Evolutionary conservation across 192 early-diverging fungal species (phyloP), one percentile per base, ranked within the genome.

Genomic region (Cladochytrium replicatum): DNA sequence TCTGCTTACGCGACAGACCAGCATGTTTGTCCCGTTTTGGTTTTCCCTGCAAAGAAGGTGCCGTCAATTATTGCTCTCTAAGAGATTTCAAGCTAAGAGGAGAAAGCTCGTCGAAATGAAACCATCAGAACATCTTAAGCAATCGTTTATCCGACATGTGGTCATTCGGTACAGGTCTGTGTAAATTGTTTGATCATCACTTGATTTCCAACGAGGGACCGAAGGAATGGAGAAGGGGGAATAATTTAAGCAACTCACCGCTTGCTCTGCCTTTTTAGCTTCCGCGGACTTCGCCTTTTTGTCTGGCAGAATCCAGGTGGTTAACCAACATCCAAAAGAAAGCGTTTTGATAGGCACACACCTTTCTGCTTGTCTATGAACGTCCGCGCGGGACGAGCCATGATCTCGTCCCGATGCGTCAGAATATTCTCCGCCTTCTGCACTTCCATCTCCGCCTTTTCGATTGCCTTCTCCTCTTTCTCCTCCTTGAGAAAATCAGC

Each of bases 331-430:
- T 5, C 22, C 28, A 32, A 53, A 55, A 8, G 23, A n/a, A 9
- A 28, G 15, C 39, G 39, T 53, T 51, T 60, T 68, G 69, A 55
- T 86, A 84, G 3, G 83, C 63, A 4, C 63, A 54, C 32, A 75
- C 72, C 57, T 86, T 89, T 37, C 21, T 79, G 67, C 5, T 81
- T 68, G 63, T 93, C 87, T 80, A 99, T 97, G 93, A 93, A 99
- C 4, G 85, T 92, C 70, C 83, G 78, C 27, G 82, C 85, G 22
- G 96, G 96, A 31, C 91, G 75, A 54, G 68, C 66, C 64, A 81
- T 75, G 57, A 99, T 97, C 58, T 99, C 96, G 22, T 82, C 71
- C 52, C 79, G 73, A 63, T 91, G 83, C 48, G 75, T 63, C 25
- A 95, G 51, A 55, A 95, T 64, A 58, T 99, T 99, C 37, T 85